phyloP scores from a whole-genome alignment of 192 early-diverging fungal genomes.

The Diversispora epigaea region DNA sequence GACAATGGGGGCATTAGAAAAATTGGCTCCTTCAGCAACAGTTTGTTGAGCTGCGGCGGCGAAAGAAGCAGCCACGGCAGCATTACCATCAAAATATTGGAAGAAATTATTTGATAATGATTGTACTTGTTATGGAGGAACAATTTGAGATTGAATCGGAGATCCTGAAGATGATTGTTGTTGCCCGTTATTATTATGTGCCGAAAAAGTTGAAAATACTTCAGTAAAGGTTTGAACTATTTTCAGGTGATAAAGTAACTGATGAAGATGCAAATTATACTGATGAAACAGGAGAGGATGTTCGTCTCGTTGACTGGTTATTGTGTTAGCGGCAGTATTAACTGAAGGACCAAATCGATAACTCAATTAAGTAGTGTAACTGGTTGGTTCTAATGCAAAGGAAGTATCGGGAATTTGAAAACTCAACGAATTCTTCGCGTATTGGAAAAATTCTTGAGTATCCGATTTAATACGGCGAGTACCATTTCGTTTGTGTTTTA shows the following conservation, averaged over 20 bases:
- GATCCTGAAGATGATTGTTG: not conserved
- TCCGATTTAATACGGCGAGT: no score
- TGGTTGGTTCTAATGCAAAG: no score
- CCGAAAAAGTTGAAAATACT: not conserved
- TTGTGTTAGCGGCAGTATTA: no score
- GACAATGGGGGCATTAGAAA: not conserved
- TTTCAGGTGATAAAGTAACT: not conserved
- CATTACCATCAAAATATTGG: conserved; percentile 17
- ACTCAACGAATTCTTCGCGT: no score
- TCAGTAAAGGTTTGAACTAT: conserved; percentile 16
- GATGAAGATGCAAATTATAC: not conserved
- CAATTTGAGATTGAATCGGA: conserved; percentile 23
- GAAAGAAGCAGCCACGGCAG: not conserved
- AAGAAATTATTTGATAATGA: not conserved
- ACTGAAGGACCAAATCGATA: no score
- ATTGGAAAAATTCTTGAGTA: no score
- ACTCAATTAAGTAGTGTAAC: no score
- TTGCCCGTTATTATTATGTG: not conserved
- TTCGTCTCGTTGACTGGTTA: no score
- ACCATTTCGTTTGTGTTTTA: no score
- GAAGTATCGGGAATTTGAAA: no score
- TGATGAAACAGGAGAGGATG: no score
- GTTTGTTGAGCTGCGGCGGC: not conserved
- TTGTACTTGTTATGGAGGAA: not conserved
- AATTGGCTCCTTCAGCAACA: not conserved